Evolutionary conservation across 2,329 filamentous ascomycete species (phyloP), one percentile per base, ranked within the genome.

Genomic region (Alternaria ventricosa): DNA sequence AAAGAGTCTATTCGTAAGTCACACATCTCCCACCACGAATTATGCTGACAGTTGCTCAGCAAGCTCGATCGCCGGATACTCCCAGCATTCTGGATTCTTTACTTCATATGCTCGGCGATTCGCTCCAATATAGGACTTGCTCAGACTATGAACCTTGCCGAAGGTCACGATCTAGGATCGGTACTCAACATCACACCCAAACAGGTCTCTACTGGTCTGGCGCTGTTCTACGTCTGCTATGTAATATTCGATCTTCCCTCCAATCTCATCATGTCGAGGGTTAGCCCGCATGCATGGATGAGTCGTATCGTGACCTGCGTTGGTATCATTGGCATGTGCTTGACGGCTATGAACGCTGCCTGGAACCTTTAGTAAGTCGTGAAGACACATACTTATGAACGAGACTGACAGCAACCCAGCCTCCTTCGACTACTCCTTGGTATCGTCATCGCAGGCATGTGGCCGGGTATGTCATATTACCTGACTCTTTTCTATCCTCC

Each of bases 401-500:
- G 5, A 23, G 41, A 54, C 53, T 43, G 30, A 60, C 30, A 41
- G 15, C 27, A 47, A 5, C 18, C 1, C 41, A 79, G 87, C 70
- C 84, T 97, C n/a, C 86, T 97, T 27, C 90, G 94, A 8, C 90
- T 97, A 60, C 85, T 97, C 11, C 87, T 97, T 7, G 94, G 94
- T 51, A 87, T 96, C 13, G 93, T 97, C 23, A 94, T 94, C 76
- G 94, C 94, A 1, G 94, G 94, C 50, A 94, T 97, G 90, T 97
- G 94, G 94, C 94, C 94, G 0, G 94, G 94, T 54, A 97, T 97
- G 94, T 89, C 93, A 10, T 96, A 96, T 79, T 97, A 97, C 75
- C 85, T 97, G 50, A 96, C 94, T 0, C 85, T 97, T 8, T 97
- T 97, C 84, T 97, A 97, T 75, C 94, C 94, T 7, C 93, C 94